Evolutionary conservation across 2,329 filamentous ascomycete genomes (phyloP).

Genomic region (Penicillium palitans): DNA sequence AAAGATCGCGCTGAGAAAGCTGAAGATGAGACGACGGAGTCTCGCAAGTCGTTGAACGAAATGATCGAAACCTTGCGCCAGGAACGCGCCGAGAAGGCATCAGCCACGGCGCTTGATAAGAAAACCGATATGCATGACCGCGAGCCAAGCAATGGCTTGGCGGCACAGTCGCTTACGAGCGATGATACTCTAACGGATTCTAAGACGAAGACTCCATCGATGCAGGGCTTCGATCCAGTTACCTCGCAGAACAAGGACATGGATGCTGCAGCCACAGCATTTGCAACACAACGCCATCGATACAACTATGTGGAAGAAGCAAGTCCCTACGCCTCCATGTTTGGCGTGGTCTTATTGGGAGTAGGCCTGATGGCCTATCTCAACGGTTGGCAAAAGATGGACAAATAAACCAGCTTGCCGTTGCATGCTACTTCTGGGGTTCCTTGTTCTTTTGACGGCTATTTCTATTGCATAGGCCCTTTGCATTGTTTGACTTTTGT

Average conservation of each 20-base stretch:
- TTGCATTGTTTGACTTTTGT: slow-evolving; percentile 24
- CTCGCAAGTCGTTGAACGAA: slow-evolving; percentile 74
- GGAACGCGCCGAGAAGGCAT: slow-evolving; percentile 59
- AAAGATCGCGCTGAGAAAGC: slow-evolving; percentile 75
- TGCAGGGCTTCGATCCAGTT: slow-evolving; percentile 50
- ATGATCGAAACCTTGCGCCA: slow-evolving; percentile 81
- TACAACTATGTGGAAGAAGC: slow-evolving; percentile 52
- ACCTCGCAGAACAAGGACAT: slow-evolving; percentile 45
- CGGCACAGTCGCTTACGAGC: slow-evolving; percentile 2
- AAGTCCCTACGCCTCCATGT: slow-evolving; percentile 76
- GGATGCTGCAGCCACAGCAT: slow-evolving; percentile 45
- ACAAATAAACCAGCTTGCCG: slow-evolving; percentile 39
- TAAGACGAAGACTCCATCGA: slow-evolving; percentile 16
- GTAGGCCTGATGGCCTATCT: slow-evolving; percentile 85
- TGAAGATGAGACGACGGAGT: slow-evolving; percentile 71
- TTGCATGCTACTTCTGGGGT: slow-evolving; percentile 19
- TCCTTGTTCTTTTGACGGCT: slow-evolving; percentile 19
- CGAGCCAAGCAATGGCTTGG: slow-evolving; percentile 10
- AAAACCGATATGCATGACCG: slow-evolving; percentile 17
- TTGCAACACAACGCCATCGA: slow-evolving; percentile 40
- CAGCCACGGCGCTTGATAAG: slow-evolving; percentile 41
- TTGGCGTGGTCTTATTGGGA: slow-evolving; percentile 77
- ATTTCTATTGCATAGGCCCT: slow-evolving; percentile 21
- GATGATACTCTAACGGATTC: slow-evolving; percentile 12
- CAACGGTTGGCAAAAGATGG: slow-evolving; percentile 72